phyloP scores from a whole-genome alignment of 1,284 basidiomycete genomes.

The Heterobasidion annosum region DNA sequence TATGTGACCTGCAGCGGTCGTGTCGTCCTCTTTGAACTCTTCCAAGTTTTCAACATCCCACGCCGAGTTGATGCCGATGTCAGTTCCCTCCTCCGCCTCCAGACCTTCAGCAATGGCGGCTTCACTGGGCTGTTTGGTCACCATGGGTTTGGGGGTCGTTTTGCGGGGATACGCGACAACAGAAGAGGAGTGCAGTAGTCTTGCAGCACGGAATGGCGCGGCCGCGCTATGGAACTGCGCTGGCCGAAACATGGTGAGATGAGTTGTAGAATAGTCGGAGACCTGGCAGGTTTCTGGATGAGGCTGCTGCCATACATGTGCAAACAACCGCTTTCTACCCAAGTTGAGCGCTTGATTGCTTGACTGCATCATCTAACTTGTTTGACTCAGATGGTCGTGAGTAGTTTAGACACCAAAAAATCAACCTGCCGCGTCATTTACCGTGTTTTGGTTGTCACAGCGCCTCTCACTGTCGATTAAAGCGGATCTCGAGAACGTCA shows the following conservation, averaged over 20 bases:
- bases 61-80: neutral
- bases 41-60: constrained; percentile 11
- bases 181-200: constrained; percentile 13
- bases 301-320: constrained; percentile 4
- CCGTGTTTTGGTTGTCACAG: constrained; percentile 18
- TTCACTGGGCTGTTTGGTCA: neutral
- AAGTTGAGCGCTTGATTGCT: neutral
- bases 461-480: constrained; percentile 60
- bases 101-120: neutral
- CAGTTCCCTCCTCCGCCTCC: constrained; percentile 2
- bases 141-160: neutral
- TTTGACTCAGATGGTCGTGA: constrained; percentile 21
- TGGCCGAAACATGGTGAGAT: neutral
- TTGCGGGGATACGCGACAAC: constrained; percentile 5
- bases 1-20: constrained; percentile 58
- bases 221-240: constrained; percentile 2
- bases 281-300: neutral
- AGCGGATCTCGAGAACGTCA: constrained; percentile 73
- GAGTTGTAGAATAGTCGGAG: neutral
- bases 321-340: neutral
- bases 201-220: constrained; percentile 1
- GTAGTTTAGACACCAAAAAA: constrained; percentile 3
- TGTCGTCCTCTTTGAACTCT: constrained; percentile 34
- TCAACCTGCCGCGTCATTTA: neutral
- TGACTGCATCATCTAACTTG: no score